Evolutionary conservation across 1,139 yeast species (phyloP).

Genomic region (Ogataea hybrid): DNA sequence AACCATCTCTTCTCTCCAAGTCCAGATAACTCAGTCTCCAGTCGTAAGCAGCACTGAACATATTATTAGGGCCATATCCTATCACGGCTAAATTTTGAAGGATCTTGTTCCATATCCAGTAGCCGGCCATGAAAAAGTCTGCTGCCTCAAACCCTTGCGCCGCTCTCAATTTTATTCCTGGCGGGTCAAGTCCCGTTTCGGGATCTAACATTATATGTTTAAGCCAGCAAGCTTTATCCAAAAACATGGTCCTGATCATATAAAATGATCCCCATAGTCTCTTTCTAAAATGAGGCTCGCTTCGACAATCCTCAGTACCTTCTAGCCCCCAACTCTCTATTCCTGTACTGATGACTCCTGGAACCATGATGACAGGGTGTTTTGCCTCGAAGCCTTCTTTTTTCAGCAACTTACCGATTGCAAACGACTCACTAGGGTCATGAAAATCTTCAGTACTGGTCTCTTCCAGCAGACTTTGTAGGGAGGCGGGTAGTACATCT

Average conservation of each 20-base stretch:
- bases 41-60: constrained; percentile 91
- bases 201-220: constrained; percentile 87
- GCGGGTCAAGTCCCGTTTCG: constrained; percentile 90
- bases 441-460: constrained; percentile 39
- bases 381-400: constrained; percentile 49
- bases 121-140: constrained; percentile 94
- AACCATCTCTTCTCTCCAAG: constrained; percentile 81
- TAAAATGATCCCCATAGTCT: constrained; percentile 96
- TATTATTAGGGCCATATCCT: constrained; percentile 88
- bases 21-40: constrained; percentile 94
- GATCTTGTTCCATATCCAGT: constrained; percentile 98
- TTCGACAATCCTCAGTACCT: constrained; percentile 76
- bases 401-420: constrained; percentile 73
- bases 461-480: constrained; percentile 61
- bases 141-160: constrained; percentile 98
- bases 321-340: constrained; percentile 89
- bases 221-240: constrained; percentile 92
- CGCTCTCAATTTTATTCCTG: constrained; percentile 74
- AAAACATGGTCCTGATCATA: constrained; percentile 88
- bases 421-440: constrained; percentile 77
- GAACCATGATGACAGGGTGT: constrained; percentile 86
- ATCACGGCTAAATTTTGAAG: constrained; percentile 90
- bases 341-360: constrained; percentile 96
- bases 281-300: constrained; percentile 81
- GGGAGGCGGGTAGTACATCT: constrained; percentile 62